Percentiles rank a stretch among this genome's conserved stretches.
Evolutionary conservation across 2,329 filamentous ascomycete species (phyloP).

Genomic region (Claviceps cyperi): DNA sequence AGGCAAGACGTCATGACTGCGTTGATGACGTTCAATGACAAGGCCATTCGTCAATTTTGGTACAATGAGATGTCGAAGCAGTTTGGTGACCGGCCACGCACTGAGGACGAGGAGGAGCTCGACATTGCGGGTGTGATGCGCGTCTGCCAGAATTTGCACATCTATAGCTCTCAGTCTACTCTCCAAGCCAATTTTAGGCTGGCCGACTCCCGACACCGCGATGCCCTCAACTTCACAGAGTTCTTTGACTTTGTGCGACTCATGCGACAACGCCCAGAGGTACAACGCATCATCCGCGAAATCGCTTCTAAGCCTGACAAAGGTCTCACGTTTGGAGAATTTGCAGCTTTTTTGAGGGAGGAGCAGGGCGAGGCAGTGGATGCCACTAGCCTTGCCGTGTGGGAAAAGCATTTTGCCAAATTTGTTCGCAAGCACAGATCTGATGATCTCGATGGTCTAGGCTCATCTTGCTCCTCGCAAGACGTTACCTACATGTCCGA

Average conservation of each 20-base stretch:
- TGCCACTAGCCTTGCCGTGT: slow-evolving; percentile 45
- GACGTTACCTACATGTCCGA: slow-evolving; percentile 52
- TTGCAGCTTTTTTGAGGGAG: slow-evolving; percentile 58
- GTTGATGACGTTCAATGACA: slow-evolving; percentile 70
- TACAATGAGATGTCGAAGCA: slow-evolving; percentile 64
- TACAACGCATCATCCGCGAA: slow-evolving; percentile 56
- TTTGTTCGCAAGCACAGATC: slow-evolving; percentile 46
- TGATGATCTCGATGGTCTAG: slow-evolving; percentile 28
- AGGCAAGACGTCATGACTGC: slow-evolving; percentile 84
- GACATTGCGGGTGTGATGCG: slow-evolving; percentile 67
- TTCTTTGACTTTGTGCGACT: slow-evolving; percentile 74
- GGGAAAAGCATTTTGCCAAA: slow-evolving; percentile 59
- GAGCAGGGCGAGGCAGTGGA: slow-evolving; percentile 66
- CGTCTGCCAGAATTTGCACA: slow-evolving; percentile 79
- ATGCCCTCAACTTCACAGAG: slow-evolving; percentile 60
- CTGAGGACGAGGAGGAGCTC: slow-evolving; percentile 51
- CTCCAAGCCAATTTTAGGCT: slow-evolving; percentile 60
- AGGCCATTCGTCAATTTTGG: slow-evolving; percentile 76
- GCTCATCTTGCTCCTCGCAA: slow-evolving; percentile 19
- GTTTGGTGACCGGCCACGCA: slow-evolving; percentile 35
- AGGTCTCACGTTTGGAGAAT: slow-evolving; percentile 59
- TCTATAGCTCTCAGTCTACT: slow-evolving; percentile 68
- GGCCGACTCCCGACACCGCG: slow-evolving; percentile 50
- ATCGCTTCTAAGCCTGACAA: slow-evolving; percentile 42
- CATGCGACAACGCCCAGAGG: slow-evolving; percentile 73